Conservation (phyloP, 176 grass and related monocot genomes). For the Raddia guianensis region DNA sequence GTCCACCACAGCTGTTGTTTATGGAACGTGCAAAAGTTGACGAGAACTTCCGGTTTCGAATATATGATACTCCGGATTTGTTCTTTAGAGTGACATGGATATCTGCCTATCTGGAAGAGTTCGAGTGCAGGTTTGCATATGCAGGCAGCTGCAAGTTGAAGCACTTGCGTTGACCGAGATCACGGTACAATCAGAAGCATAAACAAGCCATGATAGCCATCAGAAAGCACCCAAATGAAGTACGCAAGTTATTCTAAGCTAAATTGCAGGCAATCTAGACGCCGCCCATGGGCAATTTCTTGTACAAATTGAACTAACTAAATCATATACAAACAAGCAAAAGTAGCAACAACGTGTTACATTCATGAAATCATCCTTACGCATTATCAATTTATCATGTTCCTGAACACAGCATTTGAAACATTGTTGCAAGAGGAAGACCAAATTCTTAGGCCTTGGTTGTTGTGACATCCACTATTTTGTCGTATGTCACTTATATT, state of each 20-base stretch:
- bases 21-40: background rate
- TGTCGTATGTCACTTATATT: too few species aligned
- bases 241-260: background rate
- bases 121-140: slow-evolving; percentile 4
- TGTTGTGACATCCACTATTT: too few species aligned
- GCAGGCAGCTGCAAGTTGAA: slow-evolving; percentile 3
- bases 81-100: background rate
- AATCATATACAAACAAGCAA: slow-evolving; percentile 1
- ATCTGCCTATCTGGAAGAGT: background rate
- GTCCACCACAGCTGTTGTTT: background rate
- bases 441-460: background rate
- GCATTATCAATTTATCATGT: background rate
- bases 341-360: background rate
- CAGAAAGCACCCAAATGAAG: slow-evolving; percentile 15
- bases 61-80: background rate
- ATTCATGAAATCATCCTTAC: background rate
- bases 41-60: background rate
- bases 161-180: slow-evolving; percentile 15
- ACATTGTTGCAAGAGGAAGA: background rate
- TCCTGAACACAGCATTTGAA: background rate
- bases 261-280: background rate
- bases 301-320: background rate
- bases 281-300: background rate
- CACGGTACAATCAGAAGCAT: slow-evolving; percentile 7
- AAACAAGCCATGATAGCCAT: background rate